Conservation (phyloP, 1,139 yeast genomes). For the Sugiyamaella neomexicana region DNA sequence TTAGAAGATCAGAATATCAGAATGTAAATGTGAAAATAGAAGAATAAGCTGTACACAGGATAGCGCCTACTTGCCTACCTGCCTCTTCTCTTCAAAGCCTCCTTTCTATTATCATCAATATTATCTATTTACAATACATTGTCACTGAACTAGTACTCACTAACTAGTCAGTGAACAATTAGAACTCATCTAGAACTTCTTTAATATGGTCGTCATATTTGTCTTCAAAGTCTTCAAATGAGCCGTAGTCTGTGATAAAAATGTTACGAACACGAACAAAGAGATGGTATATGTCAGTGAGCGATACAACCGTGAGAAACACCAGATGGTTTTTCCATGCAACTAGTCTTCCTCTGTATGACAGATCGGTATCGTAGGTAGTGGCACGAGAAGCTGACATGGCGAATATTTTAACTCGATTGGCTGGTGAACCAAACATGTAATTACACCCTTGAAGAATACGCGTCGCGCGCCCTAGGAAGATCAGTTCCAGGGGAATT, state of each 20-base stretch:
- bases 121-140: constrained; percentile 6
- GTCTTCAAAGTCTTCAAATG: constrained; percentile 24
- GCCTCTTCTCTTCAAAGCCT: no score
- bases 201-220: constrained; percentile 26
- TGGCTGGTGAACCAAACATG: constrained; percentile 68
- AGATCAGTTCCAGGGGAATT: constrained; percentile 66
- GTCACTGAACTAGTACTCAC: background rate
- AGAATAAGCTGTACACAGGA: no score
- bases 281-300: constrained; percentile 49
- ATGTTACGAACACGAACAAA: constrained; percentile 47
- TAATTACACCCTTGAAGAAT: constrained; percentile 71
- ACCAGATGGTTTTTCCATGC: constrained; percentile 39
- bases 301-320: constrained; percentile 44
- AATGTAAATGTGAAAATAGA: no score
- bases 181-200: constrained; percentile 19
- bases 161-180: no score
- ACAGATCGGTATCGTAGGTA: constrained; percentile 13
- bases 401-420: constrained; percentile 64
- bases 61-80: no score
- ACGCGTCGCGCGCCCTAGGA: constrained; percentile 69
- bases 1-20: no score
- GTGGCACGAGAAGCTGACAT: constrained; percentile 46
- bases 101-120: no score
- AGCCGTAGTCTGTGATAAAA: constrained; percentile 10
- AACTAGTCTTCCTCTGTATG: constrained; percentile 20